Conservation (phyloP, 108 stramenopile genomes). For the Phaeodactylum tricornutum region DNA sequence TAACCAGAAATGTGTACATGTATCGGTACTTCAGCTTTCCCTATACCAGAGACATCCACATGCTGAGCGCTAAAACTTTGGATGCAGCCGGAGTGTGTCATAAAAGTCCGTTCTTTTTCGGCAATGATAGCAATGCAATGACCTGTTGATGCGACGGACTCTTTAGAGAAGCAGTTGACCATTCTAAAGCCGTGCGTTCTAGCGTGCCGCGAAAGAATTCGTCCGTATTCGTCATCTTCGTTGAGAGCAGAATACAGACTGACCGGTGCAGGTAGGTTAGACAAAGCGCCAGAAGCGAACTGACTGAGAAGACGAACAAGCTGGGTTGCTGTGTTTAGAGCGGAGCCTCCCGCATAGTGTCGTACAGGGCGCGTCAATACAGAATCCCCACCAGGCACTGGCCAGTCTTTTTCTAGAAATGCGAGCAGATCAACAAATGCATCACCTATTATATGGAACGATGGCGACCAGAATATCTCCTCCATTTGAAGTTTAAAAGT, state of each 20-base stretch:
- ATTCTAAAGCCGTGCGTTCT: conserved; percentile 35
- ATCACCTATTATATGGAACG: conserved; percentile 57
- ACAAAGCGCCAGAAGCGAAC: conserved; percentile 2
- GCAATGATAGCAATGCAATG: conserved; percentile 69
- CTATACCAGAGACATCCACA: conserved; percentile 18
- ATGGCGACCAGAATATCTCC: background rate
- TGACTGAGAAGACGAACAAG: conserved; percentile 22
- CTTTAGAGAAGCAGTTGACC: conserved; percentile 36
- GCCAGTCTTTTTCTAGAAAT: conserved; percentile 35
- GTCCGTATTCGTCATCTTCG: conserved; percentile 57
- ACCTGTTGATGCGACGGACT: conserved; percentile 30
- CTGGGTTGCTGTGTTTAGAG: conserved; percentile 69
- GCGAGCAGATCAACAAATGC: conserved; percentile 70
- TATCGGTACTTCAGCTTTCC: conserved; percentile 5
- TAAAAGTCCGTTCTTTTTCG: conserved; percentile 54
- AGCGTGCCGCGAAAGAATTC: conserved; percentile 39
- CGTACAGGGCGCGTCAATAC: conserved; percentile 41
- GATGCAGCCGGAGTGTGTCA: conserved; percentile 68
- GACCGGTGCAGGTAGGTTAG: conserved; percentile 12
- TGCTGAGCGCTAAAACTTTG: conserved; percentile 41
- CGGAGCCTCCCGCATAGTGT: conserved; percentile 59
- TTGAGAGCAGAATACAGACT: conserved; percentile 58
- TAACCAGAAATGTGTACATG: conserved; percentile 68
- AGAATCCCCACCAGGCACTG: conserved; percentile 58
- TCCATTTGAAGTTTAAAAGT: no score